A percentile compares a stretch with the other conserved stretches of the same genome.
Evolutionary conservation across 768 basidiomycete species (phyloP).

Genomic region (Filobasidium wieringae): DNA sequence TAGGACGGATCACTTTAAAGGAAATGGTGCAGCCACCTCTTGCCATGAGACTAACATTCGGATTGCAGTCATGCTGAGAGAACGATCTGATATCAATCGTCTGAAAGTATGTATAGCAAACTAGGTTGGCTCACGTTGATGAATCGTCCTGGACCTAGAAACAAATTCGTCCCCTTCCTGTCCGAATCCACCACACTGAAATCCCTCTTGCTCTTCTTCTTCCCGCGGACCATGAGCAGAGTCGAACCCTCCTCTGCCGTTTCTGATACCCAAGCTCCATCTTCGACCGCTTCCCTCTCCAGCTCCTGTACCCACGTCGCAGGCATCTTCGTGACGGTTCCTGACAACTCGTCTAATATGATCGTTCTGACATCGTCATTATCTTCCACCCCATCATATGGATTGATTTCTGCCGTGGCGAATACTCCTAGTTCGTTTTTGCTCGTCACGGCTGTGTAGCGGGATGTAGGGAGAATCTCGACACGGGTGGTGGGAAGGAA

Average conservation of each 20-base stretch:
- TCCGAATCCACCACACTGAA: slow-evolving; percentile 36
- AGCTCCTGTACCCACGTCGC: slow-evolving; percentile 7
- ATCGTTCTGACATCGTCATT: neutral
- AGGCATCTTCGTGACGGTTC: slow-evolving; percentile 3
- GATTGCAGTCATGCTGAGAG: slow-evolving; percentile 37
- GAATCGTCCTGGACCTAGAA: slow-evolving; percentile 36
- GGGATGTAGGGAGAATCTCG: slow-evolving; percentile 31
- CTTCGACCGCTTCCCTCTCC: neutral
- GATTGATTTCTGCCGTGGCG: slow-evolving; percentile 18
- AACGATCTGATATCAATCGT: too few species aligned
- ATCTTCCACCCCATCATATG: neutral
- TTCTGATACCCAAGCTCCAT: neutral
- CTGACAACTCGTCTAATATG: slow-evolving; percentile 1
- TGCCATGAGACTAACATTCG: slow-evolving; percentile 33
- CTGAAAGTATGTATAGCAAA: too few species aligned
- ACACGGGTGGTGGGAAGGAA: slow-evolving; percentile 27
- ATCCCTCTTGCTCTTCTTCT: too few species aligned
- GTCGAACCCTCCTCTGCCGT: too few species aligned
- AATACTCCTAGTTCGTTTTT: slow-evolving; percentile 33
- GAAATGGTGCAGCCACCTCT: slow-evolving; percentile 27
- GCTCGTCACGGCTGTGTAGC: slow-evolving; percentile 28
- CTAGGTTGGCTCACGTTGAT: too few species aligned
- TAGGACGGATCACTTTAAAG: slow-evolving; percentile 25
- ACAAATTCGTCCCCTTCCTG: slow-evolving; percentile 25
- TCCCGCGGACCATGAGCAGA: too few species aligned